Base-by-base conservation (phyloP, 164 flowering plant genomes). In the Macadamia tetraphylla region DNA sequence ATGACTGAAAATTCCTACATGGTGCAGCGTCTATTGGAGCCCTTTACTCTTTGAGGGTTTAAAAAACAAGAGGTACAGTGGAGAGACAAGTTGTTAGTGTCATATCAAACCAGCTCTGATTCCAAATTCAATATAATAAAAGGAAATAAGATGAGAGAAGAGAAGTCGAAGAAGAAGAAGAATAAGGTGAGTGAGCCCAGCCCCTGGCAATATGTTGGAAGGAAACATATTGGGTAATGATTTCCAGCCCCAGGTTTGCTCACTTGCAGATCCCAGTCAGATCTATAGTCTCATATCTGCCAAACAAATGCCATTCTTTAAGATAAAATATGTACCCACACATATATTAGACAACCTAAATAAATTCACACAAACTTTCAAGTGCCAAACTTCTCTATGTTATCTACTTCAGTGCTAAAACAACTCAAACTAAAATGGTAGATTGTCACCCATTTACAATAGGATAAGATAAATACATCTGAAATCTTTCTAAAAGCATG, bases 181-280 rank as follows among this genome's bases (percentile, higher is more conserved):
- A 23, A 23, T 23, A 23, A 23, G 23, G 23, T 23, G 23, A 23
- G 23, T 23, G 23, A 23, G 23, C 23, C 23, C 23, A 23, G 23
- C 23, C 23, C 23, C 23, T 23, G 23, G 23, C 23, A 23, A 23
- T 23, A 23, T 23, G 23, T 23, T 23, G 23, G 46, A 32, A 29
- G 29, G 18, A 29, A 65, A 83, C 96, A 69, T 85, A 91, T 97
- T 5, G 97, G 98, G 74, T 91, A 94, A 77, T 91, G 91, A 74
- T 94, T 94, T 82, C 97, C 98, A 64, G 98, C 90, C 77, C 83
- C 71, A 46, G 89, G 97, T 80, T 94, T 89, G 78, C 88, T 79
- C 63, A 88, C 91, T 81, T 89, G 74, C 68, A 91, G 78, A 62
- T 91, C 77, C 98, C 98, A 94, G 70, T 94, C 97, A 57, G 75